Base-by-base conservation (phyloP, 1,139 yeast genomes). In the Geotrichum klebahnii region DNA sequence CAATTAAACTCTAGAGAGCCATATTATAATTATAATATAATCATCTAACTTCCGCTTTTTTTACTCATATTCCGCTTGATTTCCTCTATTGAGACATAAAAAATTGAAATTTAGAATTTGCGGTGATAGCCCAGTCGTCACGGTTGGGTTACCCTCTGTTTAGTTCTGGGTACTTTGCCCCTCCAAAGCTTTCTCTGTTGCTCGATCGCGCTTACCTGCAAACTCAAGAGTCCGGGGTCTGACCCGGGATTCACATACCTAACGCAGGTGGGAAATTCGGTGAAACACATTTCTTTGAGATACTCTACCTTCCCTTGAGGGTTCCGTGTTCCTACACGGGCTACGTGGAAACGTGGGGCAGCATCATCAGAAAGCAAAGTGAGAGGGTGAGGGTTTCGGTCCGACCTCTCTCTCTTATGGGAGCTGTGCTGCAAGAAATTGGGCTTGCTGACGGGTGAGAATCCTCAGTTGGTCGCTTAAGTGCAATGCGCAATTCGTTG, bases 231-330 rank as follows among this genome's bases (percentile, higher is more conserved):
- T 50, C 24, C 16, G 8, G 14, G 37, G 31, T 35, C 6, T 32
- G 42, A 39, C 26, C 37, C 41, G 36, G 5, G n/a, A n/a, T n/a
- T n/a, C n/a, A n/a, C n/a, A n/a, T 20, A 14, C 40, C 22, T 41
- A 62, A 60, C 42, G 76, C 81, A 83, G 84, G 86, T 81, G 87
- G 87, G 87, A 81, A 81, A 81, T 81, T 81, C 87, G 87, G 87
- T 81, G 87, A 78, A 76, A 67, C 80, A 65, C 85, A 62, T 82
- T 81, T 74, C 75, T 79, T 78, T 48, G 52, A 44, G 44, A 48
- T 14, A 61, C 52, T 55, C 34, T 31, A 28, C 48, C 44, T 44
- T 73, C 84, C 80, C 85, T 65, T 79, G 85, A 80, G 85, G 79
- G 44, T 33, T 33, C 39, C n/a, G n/a, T n/a, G n/a, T n/a, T 33